Evolutionary conservation across 257 asterid genomes (phyloP).

Genomic region (Primulina huaijiensis): DNA sequence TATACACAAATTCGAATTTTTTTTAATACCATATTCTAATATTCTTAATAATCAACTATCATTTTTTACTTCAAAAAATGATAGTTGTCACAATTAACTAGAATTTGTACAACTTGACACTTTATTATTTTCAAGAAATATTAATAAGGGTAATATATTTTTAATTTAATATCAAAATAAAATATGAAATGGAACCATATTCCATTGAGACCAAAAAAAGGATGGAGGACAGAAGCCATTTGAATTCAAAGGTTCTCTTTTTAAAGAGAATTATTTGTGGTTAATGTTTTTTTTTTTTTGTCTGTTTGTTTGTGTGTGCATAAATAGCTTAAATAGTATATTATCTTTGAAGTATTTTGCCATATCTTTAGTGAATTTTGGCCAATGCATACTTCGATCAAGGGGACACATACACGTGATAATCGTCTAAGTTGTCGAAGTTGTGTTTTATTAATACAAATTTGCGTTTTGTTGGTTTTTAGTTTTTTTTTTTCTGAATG

Average conservation of each 20-base stretch:
- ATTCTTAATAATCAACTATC: neutral
- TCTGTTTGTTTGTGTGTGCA: neutral
- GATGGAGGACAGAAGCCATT: constrained; percentile 12
- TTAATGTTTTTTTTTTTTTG: neutral
- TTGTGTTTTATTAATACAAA: too few relatives aligned
- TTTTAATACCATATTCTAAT: constrained; percentile 23
- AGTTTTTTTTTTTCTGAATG: too few relatives aligned
- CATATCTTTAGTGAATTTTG: too few relatives aligned
- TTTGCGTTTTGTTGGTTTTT: too few relatives aligned
- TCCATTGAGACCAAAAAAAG: constrained; percentile 13
- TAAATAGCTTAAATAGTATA: neutral
- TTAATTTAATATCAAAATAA: too few relatives aligned
- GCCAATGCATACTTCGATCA: neutral
- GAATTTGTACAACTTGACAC: too few relatives aligned
- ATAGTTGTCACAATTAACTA: neutral
- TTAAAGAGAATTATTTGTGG: constrained; percentile 7
- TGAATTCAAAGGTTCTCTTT: constrained; percentile 11
- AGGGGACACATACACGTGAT: neutral
- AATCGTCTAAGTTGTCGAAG: neutral
- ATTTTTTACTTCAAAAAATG: constrained; percentile 16
- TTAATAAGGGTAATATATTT: neutral
- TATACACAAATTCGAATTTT: constrained; percentile 2
- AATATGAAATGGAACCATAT: constrained; percentile 16
- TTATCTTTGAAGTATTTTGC: neutral
- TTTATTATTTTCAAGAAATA: neutral